phyloP scores from a whole-genome alignment of 208 protist species.

The Entamoeba dispar region DNA sequence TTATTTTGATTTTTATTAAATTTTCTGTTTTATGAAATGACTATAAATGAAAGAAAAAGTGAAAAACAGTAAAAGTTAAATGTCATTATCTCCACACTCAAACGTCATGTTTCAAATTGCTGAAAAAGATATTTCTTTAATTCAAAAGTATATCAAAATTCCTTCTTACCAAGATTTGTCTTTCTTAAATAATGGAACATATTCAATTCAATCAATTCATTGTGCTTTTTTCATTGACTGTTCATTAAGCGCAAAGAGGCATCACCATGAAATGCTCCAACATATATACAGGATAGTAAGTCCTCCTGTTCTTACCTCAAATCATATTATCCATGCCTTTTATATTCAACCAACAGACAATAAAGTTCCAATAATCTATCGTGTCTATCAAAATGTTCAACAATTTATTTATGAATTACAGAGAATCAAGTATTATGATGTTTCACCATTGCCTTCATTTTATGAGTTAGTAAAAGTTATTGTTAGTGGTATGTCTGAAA shows the following conservation, averaged over 20 bases:
- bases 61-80: too few relatives aligned
- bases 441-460: neutral
- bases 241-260: neutral
- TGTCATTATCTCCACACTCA: too few relatives aligned
- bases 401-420: neutral
- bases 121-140: too few relatives aligned
- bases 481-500: too few relatives aligned
- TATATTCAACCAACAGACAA: neutral
- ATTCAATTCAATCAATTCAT: too few relatives aligned
- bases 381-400: neutral
- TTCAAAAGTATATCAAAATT: too few relatives aligned
- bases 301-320: neutral
- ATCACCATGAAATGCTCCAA: neutral
- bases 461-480: neutral
- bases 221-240: neutral
- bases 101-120: too few relatives aligned
- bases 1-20: too few relatives aligned
- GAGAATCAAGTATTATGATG: neutral
- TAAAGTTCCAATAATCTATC: neutral
- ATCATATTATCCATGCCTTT: neutral
- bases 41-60: too few relatives aligned
- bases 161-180: too few relatives aligned
- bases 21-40: too few relatives aligned
- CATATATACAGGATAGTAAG: neutral
- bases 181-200: too few relatives aligned